Conservation (phyloP, 805 yeast genomes). For the Saturnispora besseyi region DNA sequence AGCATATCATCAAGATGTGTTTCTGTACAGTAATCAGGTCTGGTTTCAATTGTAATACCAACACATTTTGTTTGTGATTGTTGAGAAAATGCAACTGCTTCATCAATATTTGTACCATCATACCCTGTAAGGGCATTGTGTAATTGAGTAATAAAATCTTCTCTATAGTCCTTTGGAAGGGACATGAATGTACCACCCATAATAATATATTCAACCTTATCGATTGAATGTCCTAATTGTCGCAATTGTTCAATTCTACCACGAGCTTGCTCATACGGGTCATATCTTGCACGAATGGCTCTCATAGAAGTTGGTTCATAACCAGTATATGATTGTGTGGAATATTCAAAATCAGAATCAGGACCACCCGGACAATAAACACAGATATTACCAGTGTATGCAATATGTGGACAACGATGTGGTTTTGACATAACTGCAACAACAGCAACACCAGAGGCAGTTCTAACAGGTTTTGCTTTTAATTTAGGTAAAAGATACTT, state of each 20-base stretch:
- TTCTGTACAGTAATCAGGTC: slow-evolving; percentile 97
- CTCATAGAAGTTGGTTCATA: slow-evolving; percentile 99
- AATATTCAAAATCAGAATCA: slow-evolving; percentile 94
- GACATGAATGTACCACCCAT: slow-evolving; percentile 99
- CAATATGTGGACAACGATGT: slow-evolving; percentile 97
- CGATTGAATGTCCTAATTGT: slow-evolving; percentile 92
- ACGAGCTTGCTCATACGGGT: slow-evolving; percentile 96
- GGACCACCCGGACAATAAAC: slow-evolving; percentile 99
- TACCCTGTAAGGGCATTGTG: slow-evolving; percentile 95
- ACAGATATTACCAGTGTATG: slow-evolving; percentile 97
- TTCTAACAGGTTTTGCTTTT: slow-evolving; percentile 97
- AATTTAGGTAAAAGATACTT: slow-evolving; percentile 85
- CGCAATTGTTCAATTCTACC: slow-evolving; percentile 95
- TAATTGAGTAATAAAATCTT: slow-evolving; percentile 75
- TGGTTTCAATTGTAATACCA: slow-evolving; percentile 95
- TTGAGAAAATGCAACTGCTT: slow-evolving; percentile 84
- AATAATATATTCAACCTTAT: slow-evolving; percentile 92
- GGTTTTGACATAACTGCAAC: slow-evolving; percentile 99
- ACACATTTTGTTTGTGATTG: slow-evolving; percentile 95
- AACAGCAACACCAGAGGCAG: slow-evolving; percentile 98
- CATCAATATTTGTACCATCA: slow-evolving; percentile 79
- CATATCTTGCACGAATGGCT: slow-evolving; percentile 97
- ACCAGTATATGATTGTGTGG: slow-evolving; percentile 97
- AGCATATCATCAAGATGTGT: slow-evolving; percentile 94
- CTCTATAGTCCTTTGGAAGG: slow-evolving; percentile 81